These are phyloP conservation scores for Eutrema heterophyllum DNA, from an alignment of 345 rosid genomes.

Conservation along the genomic window DNA sequence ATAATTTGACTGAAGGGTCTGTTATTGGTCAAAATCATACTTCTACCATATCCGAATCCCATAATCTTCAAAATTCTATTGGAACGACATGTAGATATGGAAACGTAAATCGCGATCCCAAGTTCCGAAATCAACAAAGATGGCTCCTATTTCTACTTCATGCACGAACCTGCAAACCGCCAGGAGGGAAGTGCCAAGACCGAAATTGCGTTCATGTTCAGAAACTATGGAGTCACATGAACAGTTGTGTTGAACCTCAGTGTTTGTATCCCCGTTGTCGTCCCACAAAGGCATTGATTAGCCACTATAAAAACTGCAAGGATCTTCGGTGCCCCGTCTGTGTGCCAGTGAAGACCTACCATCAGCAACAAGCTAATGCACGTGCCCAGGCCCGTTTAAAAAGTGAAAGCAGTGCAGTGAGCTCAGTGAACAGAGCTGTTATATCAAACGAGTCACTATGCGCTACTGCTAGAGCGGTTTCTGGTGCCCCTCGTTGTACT, in stretches of 20 bases:
- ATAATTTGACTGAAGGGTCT: slow-evolving; percentile 61
- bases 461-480: slow-evolving; percentile 35
- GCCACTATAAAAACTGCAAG: slow-evolving; percentile 62
- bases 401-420: slow-evolving; percentile 35
- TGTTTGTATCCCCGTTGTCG: slow-evolving; percentile 78
- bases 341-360: slow-evolving; percentile 61
- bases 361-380: slow-evolving; percentile 47
- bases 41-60: slow-evolving; percentile 43
- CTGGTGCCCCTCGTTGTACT: slow-evolving; percentile 40
- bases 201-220: slow-evolving; percentile 56
- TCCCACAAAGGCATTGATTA: slow-evolving; percentile 59
- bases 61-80: slow-evolving; percentile 38
- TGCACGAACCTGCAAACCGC: slow-evolving; percentile 74
- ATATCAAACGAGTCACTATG: slow-evolving; percentile 45
- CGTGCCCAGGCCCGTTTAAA: slow-evolving; percentile 41
- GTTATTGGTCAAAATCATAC: slow-evolving; percentile 40
- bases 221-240: slow-evolving; percentile 74
- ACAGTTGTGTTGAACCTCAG: slow-evolving; percentile 47
- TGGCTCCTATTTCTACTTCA: slow-evolving; percentile 91
- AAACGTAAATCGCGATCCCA: slow-evolving; percentile 50
- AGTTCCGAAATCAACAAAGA: slow-evolving; percentile 62
- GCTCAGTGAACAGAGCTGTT: slow-evolving; percentile 34
- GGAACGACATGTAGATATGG: slow-evolving; percentile 44
- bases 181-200: slow-evolving; percentile 79
- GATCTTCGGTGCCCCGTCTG: slow-evolving; percentile 81